A percentile compares a stretch with the other conserved stretches of the same genome.
These are phyloP conservation scores for Gaeumannomyces tritici DNA, from an alignment of 2,329 filamentous ascomycete species.

Conservation along the genomic window DNA sequence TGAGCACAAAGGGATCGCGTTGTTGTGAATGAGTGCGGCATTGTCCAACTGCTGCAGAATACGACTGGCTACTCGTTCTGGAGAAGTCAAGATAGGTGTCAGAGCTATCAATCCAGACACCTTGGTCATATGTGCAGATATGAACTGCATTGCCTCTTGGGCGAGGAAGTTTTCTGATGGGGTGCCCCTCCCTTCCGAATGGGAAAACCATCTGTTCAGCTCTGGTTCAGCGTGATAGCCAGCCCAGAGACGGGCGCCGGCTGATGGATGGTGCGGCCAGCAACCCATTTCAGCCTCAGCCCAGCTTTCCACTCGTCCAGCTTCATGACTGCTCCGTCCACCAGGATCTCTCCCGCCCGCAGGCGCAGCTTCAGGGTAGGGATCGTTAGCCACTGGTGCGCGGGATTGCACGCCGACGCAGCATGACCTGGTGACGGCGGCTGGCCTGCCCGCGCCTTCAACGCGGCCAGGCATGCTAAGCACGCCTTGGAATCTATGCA, in stretches of 20 bases:
- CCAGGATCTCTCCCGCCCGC: constrained; percentile 1
- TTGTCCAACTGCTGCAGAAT: not conserved
- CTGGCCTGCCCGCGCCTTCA: not conserved
- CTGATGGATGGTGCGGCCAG: not conserved
- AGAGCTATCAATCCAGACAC: too few relatives aligned
- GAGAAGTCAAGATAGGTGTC: too few relatives aligned
- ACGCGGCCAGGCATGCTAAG: not conserved
- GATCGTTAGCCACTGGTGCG: constrained; percentile 1
- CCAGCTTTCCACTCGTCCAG: constrained; percentile 4
- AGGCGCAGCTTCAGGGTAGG: not conserved
- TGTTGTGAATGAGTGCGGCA: not conserved
- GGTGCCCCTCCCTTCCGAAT: too few relatives aligned
- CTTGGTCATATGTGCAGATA: too few relatives aligned
- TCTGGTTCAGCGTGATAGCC: not conserved
- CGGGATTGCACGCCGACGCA: not conserved
- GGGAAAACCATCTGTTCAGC: not conserved
- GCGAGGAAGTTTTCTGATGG: too few relatives aligned
- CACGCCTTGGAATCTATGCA: constrained; percentile 2
- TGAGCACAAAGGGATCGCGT: not conserved
- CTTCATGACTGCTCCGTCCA: not conserved
- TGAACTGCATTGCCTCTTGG: too few relatives aligned
- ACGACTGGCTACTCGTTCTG: too few relatives aligned
- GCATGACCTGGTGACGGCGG: not conserved
- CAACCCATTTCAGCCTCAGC: constrained; percentile 1
- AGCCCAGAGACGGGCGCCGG: not conserved